Percentiles rank a stretch among this genome's conserved stretches.
Conservation (phyloP, 495 filamentous ascomycete genomes). For the Chaetomium cochliodes region DNA sequence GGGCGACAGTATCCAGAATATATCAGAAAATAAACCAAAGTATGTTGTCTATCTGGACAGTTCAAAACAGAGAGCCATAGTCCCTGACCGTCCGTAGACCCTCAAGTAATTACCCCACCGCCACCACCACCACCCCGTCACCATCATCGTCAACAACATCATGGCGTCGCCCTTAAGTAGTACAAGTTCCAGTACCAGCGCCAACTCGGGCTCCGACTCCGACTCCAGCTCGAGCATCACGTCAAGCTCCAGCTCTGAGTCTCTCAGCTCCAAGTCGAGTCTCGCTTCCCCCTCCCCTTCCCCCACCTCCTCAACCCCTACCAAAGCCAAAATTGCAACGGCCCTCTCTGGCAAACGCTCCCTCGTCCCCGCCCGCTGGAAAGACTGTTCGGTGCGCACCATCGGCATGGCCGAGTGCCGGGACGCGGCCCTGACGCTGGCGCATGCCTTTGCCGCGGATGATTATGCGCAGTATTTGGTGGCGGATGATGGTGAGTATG, state of each 20-base stretch:
- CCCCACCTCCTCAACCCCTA: slow-evolving; percentile 6
- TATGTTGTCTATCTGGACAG: neutral
- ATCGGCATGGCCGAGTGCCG: slow-evolving; percentile 62
- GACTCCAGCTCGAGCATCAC: neutral
- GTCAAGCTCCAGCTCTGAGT: slow-evolving; percentile 31
- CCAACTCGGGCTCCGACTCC: neutral
- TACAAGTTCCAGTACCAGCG: slow-evolving; percentile 27
- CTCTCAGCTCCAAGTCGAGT: slow-evolving; percentile 28
- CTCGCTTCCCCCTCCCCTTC: too few species aligned
- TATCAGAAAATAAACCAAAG: slow-evolving; percentile 40
- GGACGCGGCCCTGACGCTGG: slow-evolving; percentile 64
- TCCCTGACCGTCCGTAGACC: neutral
- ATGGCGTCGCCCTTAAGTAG: slow-evolving; percentile 30
- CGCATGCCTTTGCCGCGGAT: slow-evolving; percentile 73
- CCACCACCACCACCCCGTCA: slow-evolving; percentile 14
- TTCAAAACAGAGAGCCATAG: neutral
- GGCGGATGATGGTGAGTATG: slow-evolving; percentile 33
- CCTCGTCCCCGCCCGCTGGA: slow-evolving; percentile 47
- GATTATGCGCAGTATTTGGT: slow-evolving; percentile 70
- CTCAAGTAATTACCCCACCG: neutral
- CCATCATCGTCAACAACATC: slow-evolving; percentile 32
- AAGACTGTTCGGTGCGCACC: slow-evolving; percentile 54
- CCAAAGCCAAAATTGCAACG: neutral
- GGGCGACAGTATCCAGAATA: slow-evolving; percentile 60
- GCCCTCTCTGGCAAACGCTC: slow-evolving; percentile 46